Base-by-base conservation (phyloP, 805 yeast species). In the Myxozyma vanderwaltii region DNA sequence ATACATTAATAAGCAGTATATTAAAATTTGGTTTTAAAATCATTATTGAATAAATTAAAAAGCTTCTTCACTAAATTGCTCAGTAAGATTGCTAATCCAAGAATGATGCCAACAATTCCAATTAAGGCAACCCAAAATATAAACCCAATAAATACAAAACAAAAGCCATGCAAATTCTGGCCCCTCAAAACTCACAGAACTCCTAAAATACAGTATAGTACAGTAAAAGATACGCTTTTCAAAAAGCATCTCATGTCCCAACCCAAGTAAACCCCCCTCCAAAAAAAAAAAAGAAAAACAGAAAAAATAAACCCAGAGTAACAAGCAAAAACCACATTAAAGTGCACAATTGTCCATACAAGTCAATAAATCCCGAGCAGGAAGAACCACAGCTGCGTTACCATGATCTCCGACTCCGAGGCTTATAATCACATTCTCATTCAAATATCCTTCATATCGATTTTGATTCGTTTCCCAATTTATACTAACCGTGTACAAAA, bases 371-470 rank as follows among this genome's bases (percentile, higher is more conserved):
- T 61, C 65, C 13, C 64, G 12, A 10, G 46, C 65, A 8, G 65
- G 64, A n/a, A 61, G 12, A 6, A 61, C 56, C 13, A 44, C 64
- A 10, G 65, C 65, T 10, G 54, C 65, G 46, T 60, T 61, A 19
- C 56, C 63, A 35, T 61, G 65, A 23, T 61, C 65, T 21, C 65
- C 65, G 33, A 61, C 59, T 4, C 65, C 65, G 12, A 61, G 40
- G 29, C 61, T 51, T 27, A 61, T 26, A 29, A 61, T 29, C 3
- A 61, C 52, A 10, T 61, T 58, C 38, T 61, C 65, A 41, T 59
- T 61, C 17, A 61, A 45, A 40, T 61, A 61, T n/a, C 65, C 65
- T 33, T 61, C 65, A 38, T 59, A 59, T 10, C 65, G 48, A 38
- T 60, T 54, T 39, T 51, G 47, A 35, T 61, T 61, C 24, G 29